Base-by-base conservation (phyloP, 192 early-diverging fungal genomes). In the Thoreauomyces humboldtii region DNA sequence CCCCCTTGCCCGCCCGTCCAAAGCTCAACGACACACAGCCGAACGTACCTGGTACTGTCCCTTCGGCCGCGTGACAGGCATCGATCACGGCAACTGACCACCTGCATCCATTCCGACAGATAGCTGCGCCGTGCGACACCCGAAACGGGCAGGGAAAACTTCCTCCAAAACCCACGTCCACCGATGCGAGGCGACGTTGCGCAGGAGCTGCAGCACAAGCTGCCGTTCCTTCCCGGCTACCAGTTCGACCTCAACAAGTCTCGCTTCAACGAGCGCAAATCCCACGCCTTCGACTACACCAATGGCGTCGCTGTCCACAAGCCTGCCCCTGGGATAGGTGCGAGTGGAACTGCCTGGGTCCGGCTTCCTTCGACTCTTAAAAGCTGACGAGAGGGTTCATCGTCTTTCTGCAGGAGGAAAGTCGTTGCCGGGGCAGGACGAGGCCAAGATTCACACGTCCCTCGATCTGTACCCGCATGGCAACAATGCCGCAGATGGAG, bases 211-310 rank as follows among this genome's bases (percentile, higher is more conserved):
- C 75, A 80, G 51, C 46, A 54, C 35, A 65, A 62, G 44, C 65
- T 83, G 34, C 81, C 81, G 31, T 78, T 83, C 62, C 69, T 83
- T 17, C 74, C 78, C 6, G 81, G 81, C 2, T 61, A 75, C 57
- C 33, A 58, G 22, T 83, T 80, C 51, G 70, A 73, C 22, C 54
- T 80, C 22, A 61, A 72, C 24, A 78, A 78, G 62, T 61, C 73
- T 41, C 65, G 62, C 11, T 54, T 70, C 36, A 78, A 79, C 52
- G 63, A 81, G 53, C 70, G 83, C 28, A 85, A 85, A 69, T 82
- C 80, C 9, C 83, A 85, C 60, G 76, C 79, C 5, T 82, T 85
- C 37, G 83, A 85, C 55, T 81, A 82, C 67, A 70, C 66, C 59
- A 85, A 80, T 43, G 76, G 71, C 7, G 81, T 81, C 0, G 51